Evolutionary conservation across 441 rosid genomes (phyloP).

Genomic region (Daphne laureola): DNA sequence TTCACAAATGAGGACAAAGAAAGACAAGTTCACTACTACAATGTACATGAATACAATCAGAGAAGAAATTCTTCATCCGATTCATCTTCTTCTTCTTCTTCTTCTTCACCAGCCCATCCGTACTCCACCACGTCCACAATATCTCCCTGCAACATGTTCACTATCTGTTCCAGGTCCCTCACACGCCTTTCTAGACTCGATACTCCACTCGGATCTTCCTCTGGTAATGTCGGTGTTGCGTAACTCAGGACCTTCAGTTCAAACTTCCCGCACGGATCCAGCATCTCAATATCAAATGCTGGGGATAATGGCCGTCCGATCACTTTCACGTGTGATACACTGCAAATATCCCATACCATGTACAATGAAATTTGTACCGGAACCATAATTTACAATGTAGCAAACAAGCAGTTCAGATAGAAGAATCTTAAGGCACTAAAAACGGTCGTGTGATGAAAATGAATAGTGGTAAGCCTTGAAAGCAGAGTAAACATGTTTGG

Average conservation of each 20-base stretch:
- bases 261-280: slow-evolving; percentile 37
- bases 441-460: too few species aligned
- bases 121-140: slow-evolving; percentile 25
- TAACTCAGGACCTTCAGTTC: slow-evolving; percentile 38
- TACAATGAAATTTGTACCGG: too few species aligned
- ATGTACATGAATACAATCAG: neutral
- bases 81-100: slow-evolving; percentile 33
- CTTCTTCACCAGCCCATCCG: slow-evolving; percentile 34
- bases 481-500: slow-evolving; percentile 13
- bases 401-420: too few species aligned
- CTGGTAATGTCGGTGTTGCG: slow-evolving; percentile 17
- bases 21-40: too few species aligned
- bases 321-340: slow-evolving; percentile 53
- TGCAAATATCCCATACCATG: slow-evolving; percentile 21
- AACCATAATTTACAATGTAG: too few species aligned
- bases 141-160: slow-evolving; percentile 36
- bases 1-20: too few species aligned
- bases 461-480: neutral
- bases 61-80: slow-evolving; percentile 22
- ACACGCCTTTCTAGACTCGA: slow-evolving; percentile 18
- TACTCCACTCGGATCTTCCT: slow-evolving; percentile 6
- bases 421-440: too few species aligned
- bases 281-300: slow-evolving; percentile 29
- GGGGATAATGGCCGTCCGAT: slow-evolving; percentile 50
- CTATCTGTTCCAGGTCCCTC: slow-evolving; percentile 39